Conservation (phyloP, 148 eudicot species). For the Linanthus parryae region DNA sequence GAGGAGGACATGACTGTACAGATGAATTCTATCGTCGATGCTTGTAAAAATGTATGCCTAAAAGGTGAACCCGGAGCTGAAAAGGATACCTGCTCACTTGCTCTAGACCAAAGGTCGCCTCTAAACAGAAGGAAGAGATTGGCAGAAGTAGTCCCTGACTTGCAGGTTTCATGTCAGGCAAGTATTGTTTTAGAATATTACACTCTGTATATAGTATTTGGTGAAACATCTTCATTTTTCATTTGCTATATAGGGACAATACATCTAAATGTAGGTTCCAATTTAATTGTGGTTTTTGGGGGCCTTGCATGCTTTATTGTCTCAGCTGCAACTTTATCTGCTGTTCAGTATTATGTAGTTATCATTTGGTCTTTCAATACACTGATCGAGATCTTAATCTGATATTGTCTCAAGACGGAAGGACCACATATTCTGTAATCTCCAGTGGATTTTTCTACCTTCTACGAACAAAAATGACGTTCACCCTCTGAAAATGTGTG, state of each 20-base stretch:
- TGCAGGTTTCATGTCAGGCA: constrained; percentile 43
- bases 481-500: too few species aligned
- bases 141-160: constrained; percentile 34
- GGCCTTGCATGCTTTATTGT: background rate
- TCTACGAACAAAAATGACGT: too few species aligned
- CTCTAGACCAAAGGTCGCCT: constrained; percentile 16
- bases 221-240: background rate
- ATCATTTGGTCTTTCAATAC: too few species aligned
- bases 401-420: too few species aligned
- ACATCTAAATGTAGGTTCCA: background rate
- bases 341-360: background rate
- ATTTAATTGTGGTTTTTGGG: background rate
- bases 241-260: background rate
- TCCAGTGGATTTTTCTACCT: too few species aligned
- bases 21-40: constrained; percentile 42
- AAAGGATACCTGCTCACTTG: constrained; percentile 15
- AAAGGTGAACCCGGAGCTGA: constrained; percentile 17
- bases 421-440: too few species aligned
- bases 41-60: constrained; percentile 23
- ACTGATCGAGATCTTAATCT: too few species aligned
- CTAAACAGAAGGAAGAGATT: constrained; percentile 30
- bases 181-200: constrained; percentile 7
- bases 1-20: constrained; percentile 39
- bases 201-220: constrained; percentile 3
- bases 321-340: background rate